phyloP scores from a whole-genome alignment of 306 rosid genomes.

The Malus fusca region DNA sequence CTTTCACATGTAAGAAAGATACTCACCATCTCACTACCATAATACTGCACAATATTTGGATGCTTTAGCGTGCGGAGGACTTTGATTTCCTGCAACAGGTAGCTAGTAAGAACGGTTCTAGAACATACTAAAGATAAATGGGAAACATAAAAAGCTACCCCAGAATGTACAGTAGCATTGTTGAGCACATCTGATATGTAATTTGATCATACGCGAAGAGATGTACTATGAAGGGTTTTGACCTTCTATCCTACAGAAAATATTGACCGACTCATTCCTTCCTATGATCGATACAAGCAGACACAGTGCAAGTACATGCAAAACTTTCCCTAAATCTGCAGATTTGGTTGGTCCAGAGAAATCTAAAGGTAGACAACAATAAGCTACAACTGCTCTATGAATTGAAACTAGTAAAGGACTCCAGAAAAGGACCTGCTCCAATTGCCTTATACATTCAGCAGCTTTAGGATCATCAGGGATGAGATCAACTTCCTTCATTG shows the following conservation, averaged over 20 bases:
- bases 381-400: background rate
- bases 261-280: background rate
- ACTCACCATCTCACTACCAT: slow-evolving; percentile 83
- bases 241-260: background rate
- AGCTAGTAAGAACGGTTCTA: slow-evolving; percentile 13
- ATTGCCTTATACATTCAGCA: slow-evolving; percentile 74
- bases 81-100: slow-evolving; percentile 69
- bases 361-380: background rate
- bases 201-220: background rate
- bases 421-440: slow-evolving; percentile 63
- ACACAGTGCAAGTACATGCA: background rate
- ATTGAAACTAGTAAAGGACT: slow-evolving; percentile 6
- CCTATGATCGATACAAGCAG: background rate
- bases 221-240: background rate
- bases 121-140: background rate
- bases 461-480: slow-evolving; percentile 86
- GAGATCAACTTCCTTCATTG: slow-evolving; percentile 93
- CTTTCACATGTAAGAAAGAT: slow-evolving; percentile 8
- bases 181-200: background rate
- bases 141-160: background rate
- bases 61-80: slow-evolving; percentile 64
- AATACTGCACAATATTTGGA: slow-evolving; percentile 82
- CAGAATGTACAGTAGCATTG: background rate
- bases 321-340: background rate
- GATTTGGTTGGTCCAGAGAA: background rate